A percentile compares a stretch with the other conserved stretches of the same genome.
Evolutionary conservation across 2,329 filamentous ascomycete genomes (phyloP).

Genomic region (Calonectria naviculata): DNA sequence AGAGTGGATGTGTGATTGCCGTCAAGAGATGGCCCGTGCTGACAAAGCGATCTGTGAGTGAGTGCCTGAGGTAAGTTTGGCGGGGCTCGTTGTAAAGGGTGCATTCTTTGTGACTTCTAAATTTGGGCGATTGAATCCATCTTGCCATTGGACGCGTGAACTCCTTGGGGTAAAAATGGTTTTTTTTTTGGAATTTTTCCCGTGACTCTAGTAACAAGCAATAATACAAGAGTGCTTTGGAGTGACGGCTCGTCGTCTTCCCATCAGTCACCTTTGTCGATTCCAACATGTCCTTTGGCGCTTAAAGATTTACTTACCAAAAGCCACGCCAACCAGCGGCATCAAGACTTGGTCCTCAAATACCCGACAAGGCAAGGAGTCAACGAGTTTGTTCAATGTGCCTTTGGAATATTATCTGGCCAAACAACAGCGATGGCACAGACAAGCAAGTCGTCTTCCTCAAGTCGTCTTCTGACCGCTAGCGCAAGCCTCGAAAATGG

Average conservation of each 20-base stretch:
- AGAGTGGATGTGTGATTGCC: constrained; percentile 23
- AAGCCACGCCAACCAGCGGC: too few relatives aligned
- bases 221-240: too few relatives aligned
- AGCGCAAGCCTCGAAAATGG: too few relatives aligned
- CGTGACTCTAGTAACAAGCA: too few relatives aligned
- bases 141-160: too few relatives aligned
- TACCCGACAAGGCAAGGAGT: neutral
- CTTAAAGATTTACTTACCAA: too few relatives aligned
- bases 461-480: neutral
- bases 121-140: neutral
- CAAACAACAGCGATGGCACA: neutral
- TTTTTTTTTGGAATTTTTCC: too few relatives aligned
- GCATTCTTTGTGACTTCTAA: neutral
- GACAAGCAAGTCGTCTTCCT: neutral
- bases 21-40: neutral
- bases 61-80: neutral
- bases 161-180: too few relatives aligned
- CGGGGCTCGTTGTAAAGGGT: neutral
- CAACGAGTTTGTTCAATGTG: neutral
- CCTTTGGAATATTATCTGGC: neutral
- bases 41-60: neutral
- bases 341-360: neutral
- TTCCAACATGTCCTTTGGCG: too few relatives aligned
- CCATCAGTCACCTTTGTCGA: too few relatives aligned
- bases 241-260: too few relatives aligned